Conservation (phyloP, 1,284 basidiomycete species). For the Boletus mariae region DNA sequence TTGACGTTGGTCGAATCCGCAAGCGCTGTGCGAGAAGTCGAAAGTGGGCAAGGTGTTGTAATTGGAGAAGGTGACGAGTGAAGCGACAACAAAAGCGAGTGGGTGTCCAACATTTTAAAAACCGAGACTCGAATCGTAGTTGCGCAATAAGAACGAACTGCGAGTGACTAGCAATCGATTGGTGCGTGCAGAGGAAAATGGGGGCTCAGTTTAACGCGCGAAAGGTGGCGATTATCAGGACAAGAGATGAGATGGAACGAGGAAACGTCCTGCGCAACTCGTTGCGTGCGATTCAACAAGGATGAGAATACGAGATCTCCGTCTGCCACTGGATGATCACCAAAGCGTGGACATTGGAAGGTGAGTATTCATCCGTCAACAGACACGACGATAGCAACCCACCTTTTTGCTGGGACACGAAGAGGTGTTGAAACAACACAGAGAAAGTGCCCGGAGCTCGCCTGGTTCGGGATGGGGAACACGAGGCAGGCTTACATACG, state of each 20-base stretch:
- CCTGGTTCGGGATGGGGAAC: constrained; percentile 27
- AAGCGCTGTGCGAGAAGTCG: constrained; percentile 18
- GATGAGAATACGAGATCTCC: constrained; percentile 3
- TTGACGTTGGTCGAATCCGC: constrained; percentile 24
- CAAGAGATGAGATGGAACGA: constrained; percentile 21
- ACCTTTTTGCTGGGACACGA: constrained; percentile 26
- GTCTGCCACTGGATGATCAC: background rate
- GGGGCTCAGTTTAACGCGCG: constrained; percentile 4
- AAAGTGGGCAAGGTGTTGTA: background rate
- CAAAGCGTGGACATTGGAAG: background rate
- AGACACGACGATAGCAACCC: constrained; percentile 5
- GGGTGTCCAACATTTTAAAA: constrained; percentile 19
- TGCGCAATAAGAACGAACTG: constrained; percentile 11
- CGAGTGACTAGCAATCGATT: constrained; percentile 7
- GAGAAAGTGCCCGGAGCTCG: constrained; percentile 22
- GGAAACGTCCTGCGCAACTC: constrained; percentile 29
- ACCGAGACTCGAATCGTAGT: constrained; percentile 1
- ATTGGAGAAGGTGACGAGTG: background rate
- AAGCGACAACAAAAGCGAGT: constrained; percentile 4
- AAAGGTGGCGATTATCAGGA: constrained; percentile 26
- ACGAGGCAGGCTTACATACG: constrained; percentile 32
- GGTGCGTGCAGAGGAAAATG: constrained; percentile 8
- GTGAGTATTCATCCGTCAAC: background rate
- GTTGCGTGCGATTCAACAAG: constrained; percentile 14
- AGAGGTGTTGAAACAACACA: constrained; percentile 20